These are phyloP conservation scores for Tulasnella sp. DNA, from an alignment of 768 basidiomycete species.

Conservation along the genomic window DNA sequence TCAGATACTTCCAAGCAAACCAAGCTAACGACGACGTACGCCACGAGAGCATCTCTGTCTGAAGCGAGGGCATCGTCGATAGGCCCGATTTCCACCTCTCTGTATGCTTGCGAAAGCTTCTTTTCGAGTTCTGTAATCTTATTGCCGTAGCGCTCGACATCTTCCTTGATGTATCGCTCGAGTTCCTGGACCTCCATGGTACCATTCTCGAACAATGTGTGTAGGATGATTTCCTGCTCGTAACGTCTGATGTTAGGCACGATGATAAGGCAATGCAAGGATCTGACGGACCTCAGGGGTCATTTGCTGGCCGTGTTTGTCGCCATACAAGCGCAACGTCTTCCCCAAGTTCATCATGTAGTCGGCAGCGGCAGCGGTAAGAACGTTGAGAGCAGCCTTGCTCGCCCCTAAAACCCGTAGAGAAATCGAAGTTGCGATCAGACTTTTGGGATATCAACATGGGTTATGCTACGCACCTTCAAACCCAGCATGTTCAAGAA, in stretches of 20 bases:
- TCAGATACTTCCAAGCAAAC: background rate
- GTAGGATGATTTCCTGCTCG: conserved; percentile 84
- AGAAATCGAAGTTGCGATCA: background rate
- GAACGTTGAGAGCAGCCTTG: conserved; percentile 72
- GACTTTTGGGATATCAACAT: background rate
- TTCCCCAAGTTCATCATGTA: conserved; percentile 85
- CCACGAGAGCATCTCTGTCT: conserved; percentile 66
- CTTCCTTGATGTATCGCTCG: conserved; percentile 86
- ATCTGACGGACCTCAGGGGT: conserved; percentile 69
- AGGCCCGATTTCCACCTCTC: conserved; percentile 60
- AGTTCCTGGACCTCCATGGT: conserved; percentile 75
- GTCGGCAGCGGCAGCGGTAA: conserved; percentile 75
- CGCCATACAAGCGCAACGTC: conserved; percentile 78
- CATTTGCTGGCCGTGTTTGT: conserved; percentile 81
- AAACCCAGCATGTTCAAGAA: conserved; percentile 89
- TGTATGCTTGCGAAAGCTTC: conserved; percentile 82
- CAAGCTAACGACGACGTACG: conserved; percentile 49
- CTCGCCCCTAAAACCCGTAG: conserved; percentile 60
- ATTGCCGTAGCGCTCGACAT: conserved; percentile 78
- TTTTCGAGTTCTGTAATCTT: conserved; percentile 80
- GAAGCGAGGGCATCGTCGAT: conserved; percentile 68
- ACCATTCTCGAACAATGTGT: conserved; percentile 89
- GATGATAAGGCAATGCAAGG: conserved; percentile 9
- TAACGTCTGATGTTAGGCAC: background rate
- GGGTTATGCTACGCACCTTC: conserved; percentile 62